Conservation (phyloP, 495 filamentous ascomycete species). For the Penicillium diatomitis region DNA sequence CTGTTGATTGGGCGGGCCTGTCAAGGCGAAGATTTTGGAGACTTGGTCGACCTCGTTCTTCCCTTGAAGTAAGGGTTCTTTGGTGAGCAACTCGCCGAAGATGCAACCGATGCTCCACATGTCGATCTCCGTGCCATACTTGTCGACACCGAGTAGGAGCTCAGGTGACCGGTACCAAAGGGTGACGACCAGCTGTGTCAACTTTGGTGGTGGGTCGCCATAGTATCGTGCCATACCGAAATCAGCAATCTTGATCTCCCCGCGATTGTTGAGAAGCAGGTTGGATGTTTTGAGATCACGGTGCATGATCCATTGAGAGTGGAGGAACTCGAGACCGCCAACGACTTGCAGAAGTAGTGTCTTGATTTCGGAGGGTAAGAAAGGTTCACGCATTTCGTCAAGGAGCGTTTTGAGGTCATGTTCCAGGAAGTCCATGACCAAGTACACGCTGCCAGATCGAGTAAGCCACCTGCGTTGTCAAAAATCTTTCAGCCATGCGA, state of each 20-base stretch:
- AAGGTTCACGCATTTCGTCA: constrained; percentile 89
- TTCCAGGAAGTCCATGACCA: constrained; percentile 97
- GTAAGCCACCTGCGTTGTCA: constrained; percentile 3
- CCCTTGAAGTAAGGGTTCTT: constrained; percentile 78
- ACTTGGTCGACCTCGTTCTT: constrained; percentile 91
- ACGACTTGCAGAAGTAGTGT: constrained; percentile 77
- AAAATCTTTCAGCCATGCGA: neutral
- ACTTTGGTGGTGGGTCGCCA: constrained; percentile 69
- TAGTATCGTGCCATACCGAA: constrained; percentile 95
- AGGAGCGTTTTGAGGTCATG: constrained; percentile 94
- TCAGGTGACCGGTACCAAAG: constrained; percentile 96
- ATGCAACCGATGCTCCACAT: constrained; percentile 97
- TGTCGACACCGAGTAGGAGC: constrained; percentile 70
- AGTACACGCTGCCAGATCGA: constrained; percentile 58
- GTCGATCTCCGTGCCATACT: constrained; percentile 73
- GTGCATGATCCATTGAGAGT: constrained; percentile 88
- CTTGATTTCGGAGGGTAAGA: constrained; percentile 88
- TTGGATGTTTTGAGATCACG: constrained; percentile 97
- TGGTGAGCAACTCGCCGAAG: constrained; percentile 82
- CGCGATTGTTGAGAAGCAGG: constrained; percentile 89
- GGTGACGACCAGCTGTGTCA: constrained; percentile 92
- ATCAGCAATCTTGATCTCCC: constrained; percentile 91
- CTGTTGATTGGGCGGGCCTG: constrained; percentile 79
- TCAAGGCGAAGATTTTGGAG: constrained; percentile 77
- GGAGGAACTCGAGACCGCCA: constrained; percentile 76